A percentile compares a stretch with the other conserved stretches of the same genome.
phyloP scores from a whole-genome alignment of 1,139 yeast species.

The Blastobotrys raffinosifermentans region DNA sequence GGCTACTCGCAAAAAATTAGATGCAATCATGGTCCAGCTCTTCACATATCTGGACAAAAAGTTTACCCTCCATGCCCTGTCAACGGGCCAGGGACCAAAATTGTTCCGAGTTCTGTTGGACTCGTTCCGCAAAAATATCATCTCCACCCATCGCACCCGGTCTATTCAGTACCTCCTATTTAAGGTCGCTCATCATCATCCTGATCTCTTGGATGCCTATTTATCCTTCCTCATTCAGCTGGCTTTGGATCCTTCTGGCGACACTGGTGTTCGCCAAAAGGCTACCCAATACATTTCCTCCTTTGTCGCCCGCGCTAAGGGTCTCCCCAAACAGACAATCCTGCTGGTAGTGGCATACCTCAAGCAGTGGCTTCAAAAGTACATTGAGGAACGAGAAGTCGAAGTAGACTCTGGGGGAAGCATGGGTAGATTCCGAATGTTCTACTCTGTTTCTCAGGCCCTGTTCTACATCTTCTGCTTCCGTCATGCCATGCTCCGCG shows the following conservation, averaged over 20 bases:
- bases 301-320: constrained; percentile 81
- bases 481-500: constrained; percentile 58
- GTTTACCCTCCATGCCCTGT: constrained; percentile 48
- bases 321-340: constrained; percentile 63
- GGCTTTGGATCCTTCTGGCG: constrained; percentile 63
- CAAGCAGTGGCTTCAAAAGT: constrained; percentile 76
- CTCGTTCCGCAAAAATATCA: constrained; percentile 70
- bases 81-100: constrained; percentile 62
- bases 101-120: constrained; percentile 70
- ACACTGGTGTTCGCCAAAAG: constrained; percentile 70
- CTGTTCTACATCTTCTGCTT: constrained; percentile 87
- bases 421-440: constrained; percentile 62
- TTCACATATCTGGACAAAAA: constrained; percentile 46
- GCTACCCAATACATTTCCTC: constrained; percentile 91
- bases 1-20: constrained; percentile 48
- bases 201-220: constrained; percentile 79
- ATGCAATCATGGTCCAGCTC: constrained; percentile 53
- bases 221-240: constrained; percentile 77
- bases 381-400: constrained; percentile 72
- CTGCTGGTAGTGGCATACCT: constrained; percentile 73
- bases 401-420: constrained; percentile 57
- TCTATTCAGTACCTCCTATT: constrained; percentile 83
- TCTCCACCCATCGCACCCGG: constrained; percentile 90
- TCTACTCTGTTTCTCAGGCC: constrained; percentile 92
- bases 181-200: constrained; percentile 73